phyloP scores from a whole-genome alignment of 345 rosid species.

The Citrus inodora region DNA sequence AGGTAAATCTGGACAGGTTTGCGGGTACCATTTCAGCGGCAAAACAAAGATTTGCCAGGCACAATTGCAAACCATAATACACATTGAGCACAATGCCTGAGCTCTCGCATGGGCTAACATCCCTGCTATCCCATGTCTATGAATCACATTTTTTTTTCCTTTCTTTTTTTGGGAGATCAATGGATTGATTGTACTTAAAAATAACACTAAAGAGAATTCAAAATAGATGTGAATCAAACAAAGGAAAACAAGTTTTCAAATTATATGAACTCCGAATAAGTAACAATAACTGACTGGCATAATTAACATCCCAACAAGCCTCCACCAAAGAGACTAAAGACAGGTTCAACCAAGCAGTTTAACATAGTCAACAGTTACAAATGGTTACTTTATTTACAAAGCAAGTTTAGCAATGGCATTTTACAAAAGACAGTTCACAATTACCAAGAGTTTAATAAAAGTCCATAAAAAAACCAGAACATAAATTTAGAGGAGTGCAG shows the following conservation, averaged over 20 bases:
- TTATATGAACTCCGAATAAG: conserved; percentile 8
- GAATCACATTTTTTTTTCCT: background rate
- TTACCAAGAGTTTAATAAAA: conserved; percentile 7
- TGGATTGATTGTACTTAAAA: background rate
- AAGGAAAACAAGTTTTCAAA: background rate
- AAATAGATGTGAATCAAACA: background rate
- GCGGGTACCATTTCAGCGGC: no score
- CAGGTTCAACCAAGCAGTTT: conserved; percentile 19
- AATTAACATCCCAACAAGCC: conserved; percentile 12
- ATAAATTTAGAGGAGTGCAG: conserved; percentile 47
- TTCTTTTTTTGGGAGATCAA: background rate
- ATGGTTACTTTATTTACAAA: conserved; percentile 16
- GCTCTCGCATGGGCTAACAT: background rate
- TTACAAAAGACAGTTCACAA: conserved; percentile 18
- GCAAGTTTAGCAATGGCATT: conserved; percentile 19
- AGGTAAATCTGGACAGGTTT: no score
- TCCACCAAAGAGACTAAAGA: background rate
- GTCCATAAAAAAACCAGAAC: background rate
- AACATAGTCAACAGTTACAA: conserved; percentile 22
- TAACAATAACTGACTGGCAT: conserved; percentile 11
- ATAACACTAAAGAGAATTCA: background rate
- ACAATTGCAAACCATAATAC: no score
- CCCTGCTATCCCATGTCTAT: background rate
- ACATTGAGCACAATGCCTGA: no score
- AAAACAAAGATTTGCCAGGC: no score